phyloP scores from a whole-genome alignment of 257 asterid species.

The Solanum okadae region DNA sequence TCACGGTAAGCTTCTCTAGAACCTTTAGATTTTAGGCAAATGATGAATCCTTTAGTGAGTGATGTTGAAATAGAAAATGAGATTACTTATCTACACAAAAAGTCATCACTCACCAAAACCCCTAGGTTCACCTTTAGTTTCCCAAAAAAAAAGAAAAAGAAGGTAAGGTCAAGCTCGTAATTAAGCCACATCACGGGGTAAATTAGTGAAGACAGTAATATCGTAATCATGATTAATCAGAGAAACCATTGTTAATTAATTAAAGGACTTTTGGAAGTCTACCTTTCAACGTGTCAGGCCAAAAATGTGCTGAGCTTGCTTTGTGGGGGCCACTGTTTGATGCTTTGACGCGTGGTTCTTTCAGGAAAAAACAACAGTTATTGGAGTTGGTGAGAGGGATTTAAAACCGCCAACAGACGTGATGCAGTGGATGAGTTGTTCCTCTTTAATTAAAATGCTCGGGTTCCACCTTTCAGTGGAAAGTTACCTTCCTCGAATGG shows the following conservation, averaged over 20 bases:
- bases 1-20: neutral
- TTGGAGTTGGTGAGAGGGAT: neutral
- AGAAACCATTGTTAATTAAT: neutral
- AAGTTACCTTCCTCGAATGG: too few relatives aligned
- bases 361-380: neutral
- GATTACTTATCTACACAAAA: slow-evolving; percentile 14
- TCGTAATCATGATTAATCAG: neutral
- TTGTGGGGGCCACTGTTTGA: neutral
- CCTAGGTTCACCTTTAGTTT: neutral
- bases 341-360: slow-evolving; percentile 13
- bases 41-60: slow-evolving; percentile 4
- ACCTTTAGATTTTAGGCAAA: neutral
- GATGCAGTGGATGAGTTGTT: neutral
- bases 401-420: neutral
- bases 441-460: neutral
- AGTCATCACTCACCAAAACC: neutral
- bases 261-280: neutral
- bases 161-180: neutral
- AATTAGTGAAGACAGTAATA: neutral
- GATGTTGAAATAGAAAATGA: neutral
- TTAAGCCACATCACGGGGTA: neutral
- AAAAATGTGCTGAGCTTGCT: neutral
- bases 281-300: slow-evolving; percentile 19
- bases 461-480: fast-evolving
- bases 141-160: neutral